phyloP scores from a whole-genome alignment of 805 yeast species.

The Sugiyamaella mastotermitis region DNA sequence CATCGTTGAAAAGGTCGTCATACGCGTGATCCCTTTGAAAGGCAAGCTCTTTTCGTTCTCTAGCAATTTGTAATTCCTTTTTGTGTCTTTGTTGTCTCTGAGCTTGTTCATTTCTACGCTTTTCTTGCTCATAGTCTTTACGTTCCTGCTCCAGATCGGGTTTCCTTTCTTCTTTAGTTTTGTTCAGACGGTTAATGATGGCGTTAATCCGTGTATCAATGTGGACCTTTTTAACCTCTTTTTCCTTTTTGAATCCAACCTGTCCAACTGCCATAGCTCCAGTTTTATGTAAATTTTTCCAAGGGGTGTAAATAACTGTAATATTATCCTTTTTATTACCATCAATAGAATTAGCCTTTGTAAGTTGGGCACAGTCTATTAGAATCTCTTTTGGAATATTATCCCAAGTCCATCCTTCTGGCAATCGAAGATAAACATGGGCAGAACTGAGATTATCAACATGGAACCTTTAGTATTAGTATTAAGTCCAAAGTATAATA shows the following conservation, averaged over 20 bases:
- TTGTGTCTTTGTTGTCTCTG: conserved; percentile 35
- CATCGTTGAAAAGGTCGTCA: conserved; percentile 45
- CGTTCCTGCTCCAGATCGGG: conserved; percentile 43
- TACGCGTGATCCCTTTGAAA: conserved; percentile 37
- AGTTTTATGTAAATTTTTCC: conserved; percentile 59
- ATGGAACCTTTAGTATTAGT: conserved; percentile 42
- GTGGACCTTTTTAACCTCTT: conserved; percentile 45
- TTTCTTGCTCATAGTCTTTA: conserved; percentile 36
- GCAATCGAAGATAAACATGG: conserved; percentile 61
- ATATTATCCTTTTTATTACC: conserved; percentile 66
- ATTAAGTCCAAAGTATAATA: not conserved
- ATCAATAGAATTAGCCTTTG: conserved; percentile 71
- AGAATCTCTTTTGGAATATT: conserved; percentile 49
- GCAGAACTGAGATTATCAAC: conserved; percentile 73
- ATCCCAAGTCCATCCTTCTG: conserved; percentile 40
- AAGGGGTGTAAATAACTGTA: conserved; percentile 67
- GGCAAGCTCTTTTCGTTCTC: conserved; percentile 26
- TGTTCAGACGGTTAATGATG: conserved; percentile 54
- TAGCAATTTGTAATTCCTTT: conserved; percentile 33
- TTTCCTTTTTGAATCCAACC: conserved; percentile 61
- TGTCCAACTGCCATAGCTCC: conserved; percentile 75
- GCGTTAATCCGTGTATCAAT: conserved; percentile 54
- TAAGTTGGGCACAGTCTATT: conserved; percentile 60
- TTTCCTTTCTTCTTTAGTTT: conserved; percentile 52
- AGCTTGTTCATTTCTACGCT: conserved; percentile 24